Evolutionary conservation across 768 basidiomycete species (phyloP).

Genomic region (Tylopilus rubrobrunneus): DNA sequence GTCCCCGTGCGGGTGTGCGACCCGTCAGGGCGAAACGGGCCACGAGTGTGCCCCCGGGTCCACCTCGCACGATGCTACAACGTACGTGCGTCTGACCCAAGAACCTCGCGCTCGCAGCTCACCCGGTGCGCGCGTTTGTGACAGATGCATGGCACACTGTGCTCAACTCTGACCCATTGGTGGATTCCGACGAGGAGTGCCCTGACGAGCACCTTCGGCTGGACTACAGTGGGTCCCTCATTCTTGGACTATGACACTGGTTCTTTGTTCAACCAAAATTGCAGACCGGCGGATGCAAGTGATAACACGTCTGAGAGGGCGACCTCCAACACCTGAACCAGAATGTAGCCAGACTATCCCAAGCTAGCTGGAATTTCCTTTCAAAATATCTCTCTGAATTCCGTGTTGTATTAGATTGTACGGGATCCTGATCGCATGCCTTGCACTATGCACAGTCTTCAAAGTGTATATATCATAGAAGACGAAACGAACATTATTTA

Average conservation of each 20-base stretch:
- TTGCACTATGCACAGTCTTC: constrained; percentile 18
- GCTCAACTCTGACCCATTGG: constrained; percentile 63
- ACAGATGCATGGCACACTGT: constrained; percentile 73
- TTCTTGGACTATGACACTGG: neutral
- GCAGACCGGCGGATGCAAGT: constrained; percentile 59
- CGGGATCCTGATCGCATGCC: neutral
- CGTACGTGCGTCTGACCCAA: constrained; percentile 41
- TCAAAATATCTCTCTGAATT: neutral
- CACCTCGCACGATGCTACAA: constrained; percentile 57
- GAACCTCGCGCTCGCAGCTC: constrained; percentile 1
- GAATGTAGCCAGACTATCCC: constrained; percentile 21
- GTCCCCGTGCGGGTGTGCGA: constrained; percentile 20
- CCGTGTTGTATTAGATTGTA: constrained; percentile 4
- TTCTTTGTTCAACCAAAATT: constrained; percentile 7
- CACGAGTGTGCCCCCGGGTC: constrained; percentile 23
- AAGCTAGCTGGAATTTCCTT: neutral
- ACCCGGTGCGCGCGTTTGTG: constrained; percentile 3
- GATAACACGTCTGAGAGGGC: constrained; percentile 54
- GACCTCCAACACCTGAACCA: constrained; percentile 53
- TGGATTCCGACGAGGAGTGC: constrained; percentile 71
- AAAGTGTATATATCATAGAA: constrained; percentile 17
- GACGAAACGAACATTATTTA: constrained; percentile 12
- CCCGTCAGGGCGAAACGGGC: constrained; percentile 24
- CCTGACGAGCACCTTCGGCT: constrained; percentile 60
- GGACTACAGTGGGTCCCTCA: constrained; percentile 54